Evolutionary conservation across 257 asterid genomes (phyloP).

Genomic region (Cordia subcordata): DNA sequence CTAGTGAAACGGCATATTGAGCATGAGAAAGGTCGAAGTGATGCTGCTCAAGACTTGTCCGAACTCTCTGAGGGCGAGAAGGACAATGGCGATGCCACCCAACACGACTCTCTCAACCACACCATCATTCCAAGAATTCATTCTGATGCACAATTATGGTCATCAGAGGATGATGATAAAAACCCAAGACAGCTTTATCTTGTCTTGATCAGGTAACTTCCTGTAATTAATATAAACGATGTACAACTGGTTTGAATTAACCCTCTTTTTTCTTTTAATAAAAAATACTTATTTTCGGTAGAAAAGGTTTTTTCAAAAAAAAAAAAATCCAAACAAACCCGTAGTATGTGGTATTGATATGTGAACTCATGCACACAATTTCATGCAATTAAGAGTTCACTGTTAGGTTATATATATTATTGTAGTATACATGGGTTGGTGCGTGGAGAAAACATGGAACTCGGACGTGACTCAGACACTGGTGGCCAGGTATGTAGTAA

Average conservation of each 20-base stretch:
- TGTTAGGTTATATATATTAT: too few species aligned
- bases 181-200: constrained; percentile 48
- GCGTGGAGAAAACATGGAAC: constrained; percentile 79
- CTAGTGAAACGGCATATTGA: constrained; percentile 37
- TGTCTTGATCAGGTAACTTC: constrained; percentile 53
- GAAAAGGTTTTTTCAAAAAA: too few species aligned
- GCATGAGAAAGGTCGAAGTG: constrained; percentile 45
- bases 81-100: constrained; percentile 36
- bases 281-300: too few species aligned
- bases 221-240: too few species aligned
- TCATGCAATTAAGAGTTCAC: constrained; percentile 12
- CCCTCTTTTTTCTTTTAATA: too few species aligned
- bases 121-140: constrained; percentile 39
- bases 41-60: constrained; percentile 56
- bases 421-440: constrained; percentile 71
- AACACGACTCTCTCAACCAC: constrained; percentile 17
- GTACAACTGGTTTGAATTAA: too few species aligned
- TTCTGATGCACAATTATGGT: constrained; percentile 46
- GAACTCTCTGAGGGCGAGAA: constrained; percentile 71
- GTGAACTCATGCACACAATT: constrained; percentile 3
- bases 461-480: constrained; percentile 71
- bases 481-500: constrained; percentile 55
- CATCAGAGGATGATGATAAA: constrained; percentile 18
- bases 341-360: background rate
- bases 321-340: background rate